Percentiles rank a stretch among this genome's conserved stretches.
Conservation (phyloP, 1,139 yeast genomes). For the Barnettozyma hawaiiensis region DNA sequence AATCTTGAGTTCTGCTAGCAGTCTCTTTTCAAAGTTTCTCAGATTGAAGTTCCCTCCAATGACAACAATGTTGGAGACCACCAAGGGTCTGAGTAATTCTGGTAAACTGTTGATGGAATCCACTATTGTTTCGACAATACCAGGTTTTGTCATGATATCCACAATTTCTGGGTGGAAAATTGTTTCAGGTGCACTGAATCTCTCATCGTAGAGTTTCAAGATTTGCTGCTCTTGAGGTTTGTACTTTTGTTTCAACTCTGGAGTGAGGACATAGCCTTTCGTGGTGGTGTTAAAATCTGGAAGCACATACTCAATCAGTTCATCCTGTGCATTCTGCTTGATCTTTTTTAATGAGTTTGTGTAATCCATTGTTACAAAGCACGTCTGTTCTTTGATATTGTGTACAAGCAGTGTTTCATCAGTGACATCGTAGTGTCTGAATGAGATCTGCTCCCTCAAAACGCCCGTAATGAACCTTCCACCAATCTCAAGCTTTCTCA, state of each 20-base stretch:
- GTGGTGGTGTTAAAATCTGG: constrained; percentile 84
- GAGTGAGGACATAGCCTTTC: constrained; percentile 55
- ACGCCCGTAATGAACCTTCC: constrained; percentile 83
- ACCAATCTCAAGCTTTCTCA: constrained; percentile 64
- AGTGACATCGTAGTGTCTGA: constrained; percentile 87
- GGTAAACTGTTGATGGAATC: constrained; percentile 71
- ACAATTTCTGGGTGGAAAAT: constrained; percentile 83
- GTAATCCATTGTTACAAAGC: constrained; percentile 69
- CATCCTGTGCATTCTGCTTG: constrained; percentile 27
- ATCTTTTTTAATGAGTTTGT: constrained; percentile 45
- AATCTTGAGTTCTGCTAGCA: constrained; percentile 53
- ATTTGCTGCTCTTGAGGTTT: constrained; percentile 54
- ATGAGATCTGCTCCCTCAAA: constrained; percentile 77
- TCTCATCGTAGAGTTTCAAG: constrained; percentile 67
- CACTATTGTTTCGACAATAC: constrained; percentile 64
- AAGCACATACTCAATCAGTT: constrained; percentile 61
- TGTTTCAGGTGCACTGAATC: constrained; percentile 84
- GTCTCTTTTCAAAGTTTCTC: constrained; percentile 59
- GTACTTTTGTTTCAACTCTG: constrained; percentile 28
- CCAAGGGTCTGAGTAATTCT: constrained; percentile 65
- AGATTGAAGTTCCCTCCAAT: constrained; percentile 80
- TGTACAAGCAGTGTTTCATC: constrained; percentile 86
- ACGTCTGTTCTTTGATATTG: constrained; percentile 75
- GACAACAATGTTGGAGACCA: constrained; percentile 72
- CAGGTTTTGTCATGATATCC: constrained; percentile 66